These are phyloP conservation scores for Vaucheria bursata DNA, from an alignment of 352 stramenopile genomes.

Conservation along the genomic window DNA sequence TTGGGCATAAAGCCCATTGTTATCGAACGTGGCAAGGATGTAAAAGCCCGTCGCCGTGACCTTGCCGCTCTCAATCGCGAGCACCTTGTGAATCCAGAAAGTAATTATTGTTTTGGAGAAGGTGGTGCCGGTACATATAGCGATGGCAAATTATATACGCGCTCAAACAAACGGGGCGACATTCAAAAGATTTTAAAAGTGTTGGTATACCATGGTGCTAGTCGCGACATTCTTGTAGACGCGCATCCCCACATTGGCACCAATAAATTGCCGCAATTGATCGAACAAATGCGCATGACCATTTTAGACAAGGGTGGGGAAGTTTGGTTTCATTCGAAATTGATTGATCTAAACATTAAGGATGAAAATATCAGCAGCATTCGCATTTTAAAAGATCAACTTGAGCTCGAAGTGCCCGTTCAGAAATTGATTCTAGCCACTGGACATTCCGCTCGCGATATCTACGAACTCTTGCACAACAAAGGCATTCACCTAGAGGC, in stretches of 20 bases:
- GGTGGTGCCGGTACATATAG: background rate
- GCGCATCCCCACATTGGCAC: background rate
- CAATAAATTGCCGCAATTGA: background rate
- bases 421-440: background rate
- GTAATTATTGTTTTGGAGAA: background rate
- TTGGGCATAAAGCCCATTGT: background rate
- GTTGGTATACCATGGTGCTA: background rate
- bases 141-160: background rate
- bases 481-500: background rate
- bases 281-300: background rate
- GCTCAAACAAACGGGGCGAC: background rate
- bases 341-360: background rate
- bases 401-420: no score
- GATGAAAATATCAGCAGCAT: background rate
- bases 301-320: background rate
- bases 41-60: background rate
- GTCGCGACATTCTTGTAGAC: background rate
- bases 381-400: no score
- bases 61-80: background rate
- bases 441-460: background rate
- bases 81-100: background rate
- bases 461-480: background rate
- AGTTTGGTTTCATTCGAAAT: background rate
- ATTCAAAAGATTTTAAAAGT: background rate
- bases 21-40: background rate